Percentiles rank a stretch among this genome's conserved stretches.
phyloP scores from a whole-genome alignment of 257 asterid species.

The Hygrophila difformis region DNA sequence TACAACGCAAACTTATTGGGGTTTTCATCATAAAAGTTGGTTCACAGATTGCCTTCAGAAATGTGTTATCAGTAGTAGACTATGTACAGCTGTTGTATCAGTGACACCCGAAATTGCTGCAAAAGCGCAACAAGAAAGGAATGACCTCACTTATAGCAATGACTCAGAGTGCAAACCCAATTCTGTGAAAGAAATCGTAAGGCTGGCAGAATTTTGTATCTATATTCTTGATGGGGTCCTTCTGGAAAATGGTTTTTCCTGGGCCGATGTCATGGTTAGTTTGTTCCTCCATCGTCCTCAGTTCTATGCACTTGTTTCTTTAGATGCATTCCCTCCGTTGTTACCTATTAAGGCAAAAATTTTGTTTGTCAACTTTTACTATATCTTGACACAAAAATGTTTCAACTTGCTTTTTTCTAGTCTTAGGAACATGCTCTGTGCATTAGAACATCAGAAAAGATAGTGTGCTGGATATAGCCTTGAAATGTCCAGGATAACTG shows the following conservation, averaged over 20 bases:
- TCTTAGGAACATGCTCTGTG: too few relatives aligned
- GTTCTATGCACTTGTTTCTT: neutral
- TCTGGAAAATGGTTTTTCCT: constrained; percentile 40
- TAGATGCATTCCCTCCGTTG: neutral
- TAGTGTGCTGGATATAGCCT: too few relatives aligned
- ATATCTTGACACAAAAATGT: too few relatives aligned
- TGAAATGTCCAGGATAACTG: too few relatives aligned
- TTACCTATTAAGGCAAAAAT: neutral
- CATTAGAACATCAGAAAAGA: too few relatives aligned
- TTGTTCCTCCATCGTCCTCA: constrained; percentile 6
- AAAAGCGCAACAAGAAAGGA: constrained; percentile 31
- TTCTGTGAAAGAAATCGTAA: constrained; percentile 29
- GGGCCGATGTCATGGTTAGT: constrained; percentile 79
- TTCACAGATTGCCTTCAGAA: constrained; percentile 52
- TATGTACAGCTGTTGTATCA: constrained; percentile 56
- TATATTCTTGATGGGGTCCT: constrained; percentile 52
- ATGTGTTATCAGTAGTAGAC: constrained; percentile 46
- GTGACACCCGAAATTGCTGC: constrained; percentile 40
- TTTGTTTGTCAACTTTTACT: neutral
- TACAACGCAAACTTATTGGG: constrained; percentile 36
- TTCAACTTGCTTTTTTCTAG: too few relatives aligned
- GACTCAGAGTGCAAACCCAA: constrained; percentile 20
- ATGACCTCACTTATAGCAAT: constrained; percentile 11
- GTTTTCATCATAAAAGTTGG: constrained; percentile 64
- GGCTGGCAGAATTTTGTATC: constrained; percentile 61